Percentiles rank a stretch among this genome's conserved stretches.
These are phyloP conservation scores for Suillus subalutaceus DNA, from an alignment of 768 basidiomycete species.

Conservation along the genomic window DNA sequence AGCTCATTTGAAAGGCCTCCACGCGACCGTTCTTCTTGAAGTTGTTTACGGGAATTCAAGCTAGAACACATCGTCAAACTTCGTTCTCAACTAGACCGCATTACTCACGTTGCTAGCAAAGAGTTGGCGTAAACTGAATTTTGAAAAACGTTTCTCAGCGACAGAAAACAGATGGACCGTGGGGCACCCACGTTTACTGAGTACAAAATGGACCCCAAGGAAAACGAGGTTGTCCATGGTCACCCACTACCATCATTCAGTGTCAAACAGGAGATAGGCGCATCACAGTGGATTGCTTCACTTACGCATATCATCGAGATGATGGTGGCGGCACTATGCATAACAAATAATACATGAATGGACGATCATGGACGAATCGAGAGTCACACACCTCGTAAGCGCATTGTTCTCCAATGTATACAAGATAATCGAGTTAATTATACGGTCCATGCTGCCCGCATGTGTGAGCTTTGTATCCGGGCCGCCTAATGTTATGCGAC, in stretches of 20 bases:
- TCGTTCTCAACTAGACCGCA: background rate
- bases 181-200: slow-evolving; percentile 46
- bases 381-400: slow-evolving; percentile 43
- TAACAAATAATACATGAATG: slow-evolving; percentile 16
- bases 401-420: slow-evolving; percentile 58
- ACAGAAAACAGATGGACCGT: background rate
- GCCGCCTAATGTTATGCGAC: background rate
- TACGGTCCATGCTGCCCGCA: slow-evolving; percentile 43
- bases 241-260: slow-evolving; percentile 40
- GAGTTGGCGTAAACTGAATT: slow-evolving; percentile 52
- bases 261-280: background rate
- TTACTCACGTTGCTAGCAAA: slow-evolving; percentile 44
- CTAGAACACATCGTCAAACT: slow-evolving; percentile 20
- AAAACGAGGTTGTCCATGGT: slow-evolving; percentile 52
- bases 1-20: slow-evolving; percentile 31
- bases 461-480: background rate
- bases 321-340: slow-evolving; percentile 37
- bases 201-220: slow-evolving; percentile 55
- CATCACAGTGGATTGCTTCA: background rate
- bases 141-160: background rate
- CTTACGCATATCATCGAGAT: slow-evolving; percentile 47
- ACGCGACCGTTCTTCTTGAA: slow-evolving; percentile 32
- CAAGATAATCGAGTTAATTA: slow-evolving; percentile 49
- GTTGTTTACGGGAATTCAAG: slow-evolving; percentile 39
- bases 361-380: background rate